phyloP scores from a whole-genome alignment of 192 early-diverging fungal genomes.

The Coemansia biformis region DNA sequence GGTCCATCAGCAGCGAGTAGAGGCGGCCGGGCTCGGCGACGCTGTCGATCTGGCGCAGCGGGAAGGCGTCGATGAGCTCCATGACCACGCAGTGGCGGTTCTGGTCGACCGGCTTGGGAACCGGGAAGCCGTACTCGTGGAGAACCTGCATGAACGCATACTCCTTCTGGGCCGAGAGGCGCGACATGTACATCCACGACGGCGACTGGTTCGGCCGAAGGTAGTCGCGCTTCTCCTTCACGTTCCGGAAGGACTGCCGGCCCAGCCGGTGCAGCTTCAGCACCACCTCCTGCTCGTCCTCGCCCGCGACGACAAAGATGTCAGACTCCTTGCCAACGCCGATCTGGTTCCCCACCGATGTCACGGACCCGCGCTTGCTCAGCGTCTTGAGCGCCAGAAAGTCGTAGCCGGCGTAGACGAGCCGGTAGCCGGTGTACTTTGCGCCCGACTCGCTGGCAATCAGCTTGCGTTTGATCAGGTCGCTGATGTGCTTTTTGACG shows the following conservation, averaged over 20 bases:
- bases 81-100: conserved; percentile 97
- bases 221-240: conserved; percentile 98
- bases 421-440: conserved; percentile 85
- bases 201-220: conserved; percentile 88
- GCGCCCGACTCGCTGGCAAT: conserved; percentile 63
- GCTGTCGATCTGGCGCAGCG: conserved; percentile 84
- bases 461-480: conserved; percentile 86
- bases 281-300: conserved; percentile 84
- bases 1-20: conserved; percentile 90
- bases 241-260: conserved; percentile 90
- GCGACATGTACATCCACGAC: conserved; percentile 99
- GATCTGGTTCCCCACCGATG: conserved; percentile 98
- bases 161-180: conserved; percentile 96
- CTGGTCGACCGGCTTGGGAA: conserved; percentile 87
- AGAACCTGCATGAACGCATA: conserved; percentile 98
- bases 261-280: conserved; percentile 97
- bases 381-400: conserved; percentile 94
- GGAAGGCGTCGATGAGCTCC: conserved; percentile 90
- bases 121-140: conserved; percentile 93
- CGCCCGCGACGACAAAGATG: conserved; percentile 94
- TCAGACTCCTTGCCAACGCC: conserved; percentile 99
- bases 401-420: conserved; percentile 99
- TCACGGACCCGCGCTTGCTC: conserved; percentile 76
- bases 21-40: conserved; percentile 87
- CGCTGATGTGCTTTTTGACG: conserved; percentile 76